Percentiles rank a stretch among this genome's conserved stretches.
These are phyloP conservation scores for Xylariaceae sp. DNA, from an alignment of 2,329 filamentous ascomycete species.

Conservation along the genomic window DNA sequence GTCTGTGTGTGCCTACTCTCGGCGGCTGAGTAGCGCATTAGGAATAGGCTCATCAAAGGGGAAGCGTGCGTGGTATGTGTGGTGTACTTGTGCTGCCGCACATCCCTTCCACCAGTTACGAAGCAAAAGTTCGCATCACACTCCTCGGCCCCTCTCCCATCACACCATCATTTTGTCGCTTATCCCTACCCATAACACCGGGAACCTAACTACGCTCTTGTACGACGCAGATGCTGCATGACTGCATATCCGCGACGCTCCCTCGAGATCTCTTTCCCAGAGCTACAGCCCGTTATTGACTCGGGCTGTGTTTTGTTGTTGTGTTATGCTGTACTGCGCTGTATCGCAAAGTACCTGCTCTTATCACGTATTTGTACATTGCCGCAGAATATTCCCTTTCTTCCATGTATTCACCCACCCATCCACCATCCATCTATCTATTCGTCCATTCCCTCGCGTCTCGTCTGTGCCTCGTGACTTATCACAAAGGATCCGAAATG, in stretches of 20 bases:
- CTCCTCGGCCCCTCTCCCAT: constrained; percentile 26
- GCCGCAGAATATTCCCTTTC: constrained; percentile 1
- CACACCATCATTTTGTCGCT: constrained; percentile 26
- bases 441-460: constrained; percentile 1
- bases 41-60: constrained; percentile 5
- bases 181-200: constrained; percentile 40
- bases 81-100: constrained; percentile 6
- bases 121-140: constrained; percentile 17
- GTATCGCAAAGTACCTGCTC: neutral
- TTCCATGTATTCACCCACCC: neutral
- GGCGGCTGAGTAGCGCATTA: too few species aligned
- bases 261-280: constrained; percentile 27
- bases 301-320: too few species aligned
- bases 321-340: neutral
- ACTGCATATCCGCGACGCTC: constrained; percentile 34
- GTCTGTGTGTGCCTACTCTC: too few species aligned
- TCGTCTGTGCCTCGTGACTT: constrained; percentile 26
- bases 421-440: constrained; percentile 1
- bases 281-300: constrained; percentile 16
- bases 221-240: constrained; percentile 34
- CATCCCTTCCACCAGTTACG: neutral
- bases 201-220: constrained; percentile 30
- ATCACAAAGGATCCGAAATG: constrained; percentile 21
- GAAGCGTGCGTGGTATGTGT: neutral
- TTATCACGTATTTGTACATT: neutral